Percentiles rank a stretch among this genome's conserved stretches.
Conservation (phyloP, 257 asterid species). For the Nemophila menziesii region DNA sequence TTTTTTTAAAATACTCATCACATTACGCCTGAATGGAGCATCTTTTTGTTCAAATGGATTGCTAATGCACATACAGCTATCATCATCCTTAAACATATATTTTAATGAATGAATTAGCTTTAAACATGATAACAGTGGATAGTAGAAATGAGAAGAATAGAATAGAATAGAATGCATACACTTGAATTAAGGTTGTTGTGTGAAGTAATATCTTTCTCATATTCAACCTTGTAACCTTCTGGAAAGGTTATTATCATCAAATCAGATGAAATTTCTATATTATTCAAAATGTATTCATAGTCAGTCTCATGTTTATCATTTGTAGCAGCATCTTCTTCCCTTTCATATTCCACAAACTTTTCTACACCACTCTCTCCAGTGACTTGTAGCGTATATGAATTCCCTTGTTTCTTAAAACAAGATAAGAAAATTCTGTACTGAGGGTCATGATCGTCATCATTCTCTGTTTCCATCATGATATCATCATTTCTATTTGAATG, state of each 20-base stretch:
- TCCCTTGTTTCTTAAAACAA: not conserved
- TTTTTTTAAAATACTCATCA: not conserved
- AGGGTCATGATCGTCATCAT: not conserved
- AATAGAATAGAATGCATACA: not conserved
- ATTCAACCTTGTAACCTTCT: not conserved
- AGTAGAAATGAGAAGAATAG: not conserved
- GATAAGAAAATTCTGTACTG: not conserved
- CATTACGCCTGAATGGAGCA: not conserved
- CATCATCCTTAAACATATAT: not conserved
- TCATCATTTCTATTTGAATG: not conserved
- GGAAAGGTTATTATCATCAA: not conserved
- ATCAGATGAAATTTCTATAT: not conserved
- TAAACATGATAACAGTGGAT: not conserved
- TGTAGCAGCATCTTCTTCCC: not conserved
- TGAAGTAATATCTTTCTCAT: not conserved
- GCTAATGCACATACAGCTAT: conserved; percentile 1
- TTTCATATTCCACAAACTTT: not conserved
- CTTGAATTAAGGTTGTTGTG: not conserved
- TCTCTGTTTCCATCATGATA: not conserved
- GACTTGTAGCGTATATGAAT: not conserved
- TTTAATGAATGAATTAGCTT: not conserved
- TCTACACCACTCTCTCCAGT: not conserved
- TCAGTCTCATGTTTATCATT: not conserved
- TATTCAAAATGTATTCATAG: not conserved
- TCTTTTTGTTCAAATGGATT: too few species aligned